Conservation (phyloP, 345 rosid species). For the Eucalyptus tenuipes region DNA sequence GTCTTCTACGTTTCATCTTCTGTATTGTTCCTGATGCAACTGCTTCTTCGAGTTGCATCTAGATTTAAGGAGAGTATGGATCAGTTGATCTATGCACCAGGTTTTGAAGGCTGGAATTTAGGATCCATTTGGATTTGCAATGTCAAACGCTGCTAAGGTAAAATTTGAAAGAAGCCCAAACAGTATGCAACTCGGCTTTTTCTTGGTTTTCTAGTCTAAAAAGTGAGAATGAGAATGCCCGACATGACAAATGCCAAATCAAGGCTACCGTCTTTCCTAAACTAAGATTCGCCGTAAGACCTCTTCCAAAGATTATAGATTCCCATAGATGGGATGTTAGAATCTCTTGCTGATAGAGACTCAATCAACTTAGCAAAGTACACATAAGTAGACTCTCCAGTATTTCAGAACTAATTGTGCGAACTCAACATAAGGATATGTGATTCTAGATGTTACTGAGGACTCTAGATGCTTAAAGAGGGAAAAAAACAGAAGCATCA, state of each 20-base stretch:
- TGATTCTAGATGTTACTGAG: not conserved
- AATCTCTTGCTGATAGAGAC: not conserved
- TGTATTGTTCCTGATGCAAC: not conserved
- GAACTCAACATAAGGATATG: not conserved
- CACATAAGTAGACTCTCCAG: not conserved
- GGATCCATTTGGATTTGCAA: not conserved
- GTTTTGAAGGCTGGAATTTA: not conserved
- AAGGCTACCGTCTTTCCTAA: not conserved
- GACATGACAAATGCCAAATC: not conserved
- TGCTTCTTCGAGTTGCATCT: not conserved
- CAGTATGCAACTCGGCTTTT: not conserved
- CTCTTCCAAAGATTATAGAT: not conserved
- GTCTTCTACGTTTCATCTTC: not conserved
- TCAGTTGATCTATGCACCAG: not conserved
- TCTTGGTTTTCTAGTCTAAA: not conserved
- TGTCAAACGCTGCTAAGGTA: not conserved
- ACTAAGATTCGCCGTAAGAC: not conserved
- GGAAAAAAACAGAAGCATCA: not conserved
- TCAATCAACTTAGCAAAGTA: not conserved
- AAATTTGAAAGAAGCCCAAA: not conserved
- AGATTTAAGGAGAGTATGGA: not conserved
- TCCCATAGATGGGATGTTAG: not conserved
- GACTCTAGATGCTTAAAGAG: not conserved
- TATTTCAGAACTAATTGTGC: not conserved
- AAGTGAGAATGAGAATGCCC: not conserved